Evolutionary conservation across 2,329 filamentous ascomycete species (phyloP).

Genomic region (Fusarium domesticum): DNA sequence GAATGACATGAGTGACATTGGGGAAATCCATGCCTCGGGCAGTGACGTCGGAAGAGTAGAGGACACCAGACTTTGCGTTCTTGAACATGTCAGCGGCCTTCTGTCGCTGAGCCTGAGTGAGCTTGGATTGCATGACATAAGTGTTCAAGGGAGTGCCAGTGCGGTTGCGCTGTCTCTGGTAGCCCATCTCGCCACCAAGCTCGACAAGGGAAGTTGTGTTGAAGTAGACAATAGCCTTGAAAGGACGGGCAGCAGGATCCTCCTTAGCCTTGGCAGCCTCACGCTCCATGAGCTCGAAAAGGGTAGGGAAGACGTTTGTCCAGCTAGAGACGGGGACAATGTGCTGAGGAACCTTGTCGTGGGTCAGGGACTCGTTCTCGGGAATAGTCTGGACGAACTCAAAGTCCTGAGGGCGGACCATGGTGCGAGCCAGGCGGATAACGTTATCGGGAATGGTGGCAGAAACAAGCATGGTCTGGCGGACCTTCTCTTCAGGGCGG

Average conservation of each 20-base stretch:
- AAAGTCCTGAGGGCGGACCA: conserved; percentile 76
- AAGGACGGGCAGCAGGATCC: conserved; percentile 52
- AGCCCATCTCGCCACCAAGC: conserved; percentile 55
- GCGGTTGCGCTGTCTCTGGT: conserved; percentile 39
- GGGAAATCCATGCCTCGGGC: conserved; percentile 83
- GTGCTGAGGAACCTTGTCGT: conserved; percentile 79
- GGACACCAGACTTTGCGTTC: conserved; percentile 55
- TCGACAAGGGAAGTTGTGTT: conserved; percentile 73
- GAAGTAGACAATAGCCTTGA: conserved; percentile 96
- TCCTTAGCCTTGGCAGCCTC: conserved; percentile 47
- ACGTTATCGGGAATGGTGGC: conserved; percentile 87
- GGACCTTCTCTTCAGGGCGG: conserved; percentile 56
- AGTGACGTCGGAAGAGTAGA: conserved; percentile 77
- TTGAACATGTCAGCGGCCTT: conserved; percentile 71
- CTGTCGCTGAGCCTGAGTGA: conserved; percentile 69
- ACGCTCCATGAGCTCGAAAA: conserved; percentile 71
- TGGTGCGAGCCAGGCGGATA: conserved; percentile 70
- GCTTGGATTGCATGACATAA: conserved; percentile 68
- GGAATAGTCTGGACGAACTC: conserved; percentile 87
- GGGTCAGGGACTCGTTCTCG: conserved; percentile 78
- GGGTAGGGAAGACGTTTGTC: conserved; percentile 71
- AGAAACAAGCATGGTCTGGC: conserved; percentile 93
- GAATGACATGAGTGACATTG: conserved; percentile 74
- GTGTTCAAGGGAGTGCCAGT: conserved; percentile 40
- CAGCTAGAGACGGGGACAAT: conserved; percentile 64